Conservation (phyloP, 306 rosid species). For the Datisca glomerata region DNA sequence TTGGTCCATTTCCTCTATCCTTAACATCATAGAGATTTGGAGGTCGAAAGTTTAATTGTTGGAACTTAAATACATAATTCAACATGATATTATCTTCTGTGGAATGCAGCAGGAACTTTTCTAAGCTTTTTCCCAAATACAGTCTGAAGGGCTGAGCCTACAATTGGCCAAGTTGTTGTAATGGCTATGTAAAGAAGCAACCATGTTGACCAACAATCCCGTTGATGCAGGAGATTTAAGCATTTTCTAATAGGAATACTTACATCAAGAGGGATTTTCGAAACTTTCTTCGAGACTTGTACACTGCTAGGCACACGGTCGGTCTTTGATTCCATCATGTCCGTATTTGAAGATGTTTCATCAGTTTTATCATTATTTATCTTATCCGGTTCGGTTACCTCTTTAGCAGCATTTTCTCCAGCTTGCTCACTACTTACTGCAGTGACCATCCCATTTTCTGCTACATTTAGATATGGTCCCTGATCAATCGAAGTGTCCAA, state of each 20-base stretch:
- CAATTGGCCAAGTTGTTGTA: conserved; percentile 66
- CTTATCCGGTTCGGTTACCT: conserved; percentile 18
- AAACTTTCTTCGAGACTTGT: not conserved
- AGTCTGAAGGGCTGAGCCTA: conserved; percentile 75
- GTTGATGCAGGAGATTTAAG: conserved; percentile 31
- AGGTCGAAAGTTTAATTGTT: no score
- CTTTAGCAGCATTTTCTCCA: conserved; percentile 15
- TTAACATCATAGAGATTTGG: no score
- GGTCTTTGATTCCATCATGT: not conserved
- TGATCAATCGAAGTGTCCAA: conserved; percentile 47
- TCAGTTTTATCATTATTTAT: conserved; percentile 9
- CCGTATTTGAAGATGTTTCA: conserved; percentile 11
- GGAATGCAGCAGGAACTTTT: no score
- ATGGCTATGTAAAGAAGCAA: conserved; percentile 60
- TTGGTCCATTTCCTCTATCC: no score
- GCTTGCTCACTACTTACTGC: conserved; percentile 39
- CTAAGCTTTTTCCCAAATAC: no score
- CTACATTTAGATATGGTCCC: conserved; percentile 57
- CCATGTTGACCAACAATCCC: conserved; percentile 45
- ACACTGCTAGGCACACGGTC: not conserved
- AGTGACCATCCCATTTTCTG: conserved; percentile 66
- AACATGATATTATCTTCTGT: no score
- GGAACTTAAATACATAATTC: no score
- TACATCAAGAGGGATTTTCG: no score
- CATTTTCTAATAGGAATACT: conserved; percentile 28